Percentiles rank a stretch among this genome's conserved stretches.
These are phyloP conservation scores for Citrullus amarus DNA, from an alignment of 306 rosid genomes.

Conservation along the genomic window DNA sequence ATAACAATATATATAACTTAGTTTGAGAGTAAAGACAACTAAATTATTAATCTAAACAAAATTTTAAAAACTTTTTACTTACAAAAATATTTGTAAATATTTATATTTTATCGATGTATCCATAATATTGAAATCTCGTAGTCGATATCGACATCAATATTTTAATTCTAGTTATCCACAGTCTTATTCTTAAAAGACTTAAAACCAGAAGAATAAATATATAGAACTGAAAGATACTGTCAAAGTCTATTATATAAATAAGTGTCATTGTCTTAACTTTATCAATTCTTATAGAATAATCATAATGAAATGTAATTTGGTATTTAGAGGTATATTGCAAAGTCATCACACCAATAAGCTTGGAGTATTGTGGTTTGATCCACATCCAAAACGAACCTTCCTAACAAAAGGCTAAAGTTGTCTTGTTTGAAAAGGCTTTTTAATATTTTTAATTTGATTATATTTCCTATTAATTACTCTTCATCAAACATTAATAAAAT, in stretches of 20 bases:
- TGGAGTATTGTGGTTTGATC: neutral
- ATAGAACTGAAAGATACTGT: neutral
- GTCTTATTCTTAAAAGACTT: too few species aligned
- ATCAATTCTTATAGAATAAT: neutral
- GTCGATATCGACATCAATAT: too few species aligned
- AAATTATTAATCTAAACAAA: too few species aligned
- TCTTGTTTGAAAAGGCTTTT: neutral
- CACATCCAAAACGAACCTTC: neutral
- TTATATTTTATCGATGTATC: too few species aligned
- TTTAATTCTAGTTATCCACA: neutral
- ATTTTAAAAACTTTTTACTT: too few species aligned
- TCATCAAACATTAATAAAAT: neutral
- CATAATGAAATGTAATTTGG: neutral
- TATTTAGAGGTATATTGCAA: neutral
- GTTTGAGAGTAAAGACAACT: too few species aligned
- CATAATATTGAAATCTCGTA: too few species aligned
- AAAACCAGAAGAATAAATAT: neutral
- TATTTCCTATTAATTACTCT: neutral
- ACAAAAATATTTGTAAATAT: too few species aligned
- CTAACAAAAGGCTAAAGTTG: neutral
- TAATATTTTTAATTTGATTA: neutral
- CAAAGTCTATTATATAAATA: neutral
- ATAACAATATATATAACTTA: too few species aligned
- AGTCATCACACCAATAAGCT: neutral
- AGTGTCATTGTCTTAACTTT: neutral